phyloP scores from a whole-genome alignment of 225 moss, liverwort and hornwort genomes.

The Neckera pumila region DNA sequence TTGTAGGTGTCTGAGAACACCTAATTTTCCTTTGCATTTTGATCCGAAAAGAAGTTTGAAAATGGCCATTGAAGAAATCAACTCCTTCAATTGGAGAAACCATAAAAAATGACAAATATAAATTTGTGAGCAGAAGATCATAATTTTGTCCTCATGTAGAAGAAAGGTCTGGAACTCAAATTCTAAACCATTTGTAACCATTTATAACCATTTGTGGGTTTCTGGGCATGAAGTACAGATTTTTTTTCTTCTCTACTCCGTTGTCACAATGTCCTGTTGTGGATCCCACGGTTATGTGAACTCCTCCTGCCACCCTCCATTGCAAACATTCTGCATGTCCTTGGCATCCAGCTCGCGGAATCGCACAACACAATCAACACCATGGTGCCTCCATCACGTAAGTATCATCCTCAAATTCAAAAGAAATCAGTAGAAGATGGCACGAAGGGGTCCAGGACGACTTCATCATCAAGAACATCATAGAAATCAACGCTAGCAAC shows the following conservation, averaged over 20 bases:
- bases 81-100: background rate
- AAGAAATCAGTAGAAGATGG: background rate
- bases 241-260: background rate
- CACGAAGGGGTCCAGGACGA: background rate
- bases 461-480: background rate
- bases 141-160: background rate
- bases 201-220: too few relatives aligned
- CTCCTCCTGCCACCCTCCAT: background rate
- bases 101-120: background rate
- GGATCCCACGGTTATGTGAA: background rate
- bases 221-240: background rate
- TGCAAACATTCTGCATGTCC: background rate
- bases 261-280: background rate
- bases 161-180: too few relatives aligned
- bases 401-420: background rate
- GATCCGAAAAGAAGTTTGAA: background rate
- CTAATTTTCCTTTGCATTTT: background rate
- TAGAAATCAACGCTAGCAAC: background rate
- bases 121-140: background rate
- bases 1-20: background rate
- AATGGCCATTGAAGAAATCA: background rate
- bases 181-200: background rate
- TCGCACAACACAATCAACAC: background rate
- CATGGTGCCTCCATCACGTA: background rate
- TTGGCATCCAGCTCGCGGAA: background rate